phyloP scores from a whole-genome alignment of 1,284 basidiomycete species.

The Pseudozyma tsukubaensis region DNA sequence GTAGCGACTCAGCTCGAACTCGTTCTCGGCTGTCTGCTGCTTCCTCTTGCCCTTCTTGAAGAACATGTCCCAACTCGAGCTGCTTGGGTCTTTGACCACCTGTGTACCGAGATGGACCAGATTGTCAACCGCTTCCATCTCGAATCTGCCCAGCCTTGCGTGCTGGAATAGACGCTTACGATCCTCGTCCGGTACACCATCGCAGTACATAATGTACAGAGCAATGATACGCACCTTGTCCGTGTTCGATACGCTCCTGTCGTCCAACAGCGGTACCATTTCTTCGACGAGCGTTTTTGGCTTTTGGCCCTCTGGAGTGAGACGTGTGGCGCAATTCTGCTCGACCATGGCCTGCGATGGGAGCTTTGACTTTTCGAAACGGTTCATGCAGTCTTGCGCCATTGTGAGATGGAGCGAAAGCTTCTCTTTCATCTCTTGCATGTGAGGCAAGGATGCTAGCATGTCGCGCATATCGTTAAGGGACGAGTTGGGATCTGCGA shows the following conservation, averaged over 20 bases:
- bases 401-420: constrained; percentile 96
- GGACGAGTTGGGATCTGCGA: constrained; percentile 76
- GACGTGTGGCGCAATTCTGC: constrained; percentile 73
- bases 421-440: constrained; percentile 94
- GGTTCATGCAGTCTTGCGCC: constrained; percentile 95
- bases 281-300: constrained; percentile 82
- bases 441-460: constrained; percentile 93
- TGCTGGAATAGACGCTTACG: constrained; percentile 93
- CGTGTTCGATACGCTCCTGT: constrained; percentile 74
- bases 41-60: constrained; percentile 77
- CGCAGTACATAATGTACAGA: constrained; percentile 92
- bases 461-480: constrained; percentile 99
- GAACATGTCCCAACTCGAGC: constrained; percentile 50
- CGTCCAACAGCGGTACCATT: constrained; percentile 96
- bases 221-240: constrained; percentile 98
- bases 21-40: constrained; percentile 79
- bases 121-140: constrained; percentile 94
- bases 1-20: constrained; percentile 94
- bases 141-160: constrained; percentile 85
- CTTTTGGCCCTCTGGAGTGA: constrained; percentile 64
- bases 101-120: constrained; percentile 84
- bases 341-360: constrained; percentile 89
- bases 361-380: constrained; percentile 89
- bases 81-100: constrained; percentile 76
- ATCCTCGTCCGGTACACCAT: constrained; percentile 98